Evolutionary conservation across 2,329 filamentous ascomycete species (phyloP).

Genomic region (Scopulariopsis brevicaulis): DNA sequence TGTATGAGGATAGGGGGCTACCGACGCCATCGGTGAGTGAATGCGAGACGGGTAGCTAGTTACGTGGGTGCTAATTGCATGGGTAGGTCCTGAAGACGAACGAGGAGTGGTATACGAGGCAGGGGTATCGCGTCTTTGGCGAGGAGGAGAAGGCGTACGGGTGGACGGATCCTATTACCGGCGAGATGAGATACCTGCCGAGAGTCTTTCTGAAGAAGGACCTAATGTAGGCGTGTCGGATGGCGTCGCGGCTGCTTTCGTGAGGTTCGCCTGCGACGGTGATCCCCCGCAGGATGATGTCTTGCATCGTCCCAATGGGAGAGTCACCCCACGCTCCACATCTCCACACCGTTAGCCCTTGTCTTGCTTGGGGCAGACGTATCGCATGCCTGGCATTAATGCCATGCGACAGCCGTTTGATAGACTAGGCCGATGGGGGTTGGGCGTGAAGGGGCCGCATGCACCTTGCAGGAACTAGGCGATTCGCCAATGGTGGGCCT

Average conservation of each 20-base stretch:
- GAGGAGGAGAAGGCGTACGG: constrained; percentile 9
- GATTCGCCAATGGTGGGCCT: not conserved
- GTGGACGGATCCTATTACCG: constrained; percentile 9
- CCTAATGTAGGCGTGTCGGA: constrained; percentile 1
- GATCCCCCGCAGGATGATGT: not conserved
- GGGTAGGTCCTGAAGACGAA: constrained; percentile 9
- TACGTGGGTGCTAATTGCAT: not conserved
- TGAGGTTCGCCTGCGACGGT: not conserved
- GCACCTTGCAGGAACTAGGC: not conserved
- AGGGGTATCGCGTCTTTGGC: constrained; percentile 14
- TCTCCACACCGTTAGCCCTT: not conserved
- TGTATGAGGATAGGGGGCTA: constrained; percentile 16
- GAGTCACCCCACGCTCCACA: not conserved
- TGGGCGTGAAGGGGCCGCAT: not conserved
- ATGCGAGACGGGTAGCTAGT: not conserved
- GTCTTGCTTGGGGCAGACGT: not conserved
- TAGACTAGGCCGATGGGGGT: not conserved
- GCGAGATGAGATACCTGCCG: constrained; percentile 6
- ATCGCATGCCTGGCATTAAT: not conserved
- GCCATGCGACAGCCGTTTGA: not conserved
- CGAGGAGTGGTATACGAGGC: constrained; percentile 18
- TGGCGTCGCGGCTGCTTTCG: not conserved
- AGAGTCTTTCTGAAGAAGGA: constrained; percentile 14
- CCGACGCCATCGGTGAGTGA: constrained; percentile 13
- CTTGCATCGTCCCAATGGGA: not conserved